Conservation (phyloP, 1,284 basidiomycete species). For the Cryptococcus sp. region DNA sequence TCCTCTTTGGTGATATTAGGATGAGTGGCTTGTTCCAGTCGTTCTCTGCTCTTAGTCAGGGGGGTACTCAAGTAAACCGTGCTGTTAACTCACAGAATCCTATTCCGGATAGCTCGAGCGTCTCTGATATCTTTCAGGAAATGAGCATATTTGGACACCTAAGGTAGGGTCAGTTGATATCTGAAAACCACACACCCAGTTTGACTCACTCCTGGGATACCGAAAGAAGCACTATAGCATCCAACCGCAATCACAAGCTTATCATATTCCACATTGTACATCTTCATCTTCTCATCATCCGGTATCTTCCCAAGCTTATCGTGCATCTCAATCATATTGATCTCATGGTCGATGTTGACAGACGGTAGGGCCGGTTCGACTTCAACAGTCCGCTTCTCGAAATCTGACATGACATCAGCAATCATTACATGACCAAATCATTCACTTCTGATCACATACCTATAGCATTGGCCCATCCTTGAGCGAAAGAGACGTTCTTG, state of each 20-base stretch:
- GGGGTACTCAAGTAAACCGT: neutral
- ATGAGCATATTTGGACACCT: conserved; percentile 68
- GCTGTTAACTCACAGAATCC: conserved; percentile 59
- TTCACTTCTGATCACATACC: conserved; percentile 16
- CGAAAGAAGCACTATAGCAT: conserved; percentile 70
- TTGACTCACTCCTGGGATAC: conserved; percentile 47
- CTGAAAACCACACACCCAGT: neutral
- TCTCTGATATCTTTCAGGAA: conserved; percentile 80
- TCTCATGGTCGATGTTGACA: neutral
- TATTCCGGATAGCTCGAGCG: conserved; percentile 68
- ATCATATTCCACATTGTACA: conserved; percentile 65
- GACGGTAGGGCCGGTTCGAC: conserved; percentile 32
- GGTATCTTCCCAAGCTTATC: conserved; percentile 11
- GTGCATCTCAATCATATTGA: neutral
- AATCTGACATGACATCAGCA: conserved; percentile 52
- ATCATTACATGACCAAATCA: too few relatives aligned
- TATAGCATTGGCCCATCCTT: conserved; percentile 49
- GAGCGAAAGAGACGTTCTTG: conserved; percentile 33
- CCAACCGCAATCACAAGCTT: conserved; percentile 80
- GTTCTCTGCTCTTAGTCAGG: conserved; percentile 10
- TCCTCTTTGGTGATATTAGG: conserved; percentile 63
- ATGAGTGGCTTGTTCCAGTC: conserved; percentile 72
- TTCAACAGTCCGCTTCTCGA: conserved; percentile 57
- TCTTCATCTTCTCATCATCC: conserved; percentile 8
- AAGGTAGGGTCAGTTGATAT: conserved; percentile 47